phyloP scores from a whole-genome alignment of 352 stramenopile genomes.

The Discostella stelligera region DNA sequence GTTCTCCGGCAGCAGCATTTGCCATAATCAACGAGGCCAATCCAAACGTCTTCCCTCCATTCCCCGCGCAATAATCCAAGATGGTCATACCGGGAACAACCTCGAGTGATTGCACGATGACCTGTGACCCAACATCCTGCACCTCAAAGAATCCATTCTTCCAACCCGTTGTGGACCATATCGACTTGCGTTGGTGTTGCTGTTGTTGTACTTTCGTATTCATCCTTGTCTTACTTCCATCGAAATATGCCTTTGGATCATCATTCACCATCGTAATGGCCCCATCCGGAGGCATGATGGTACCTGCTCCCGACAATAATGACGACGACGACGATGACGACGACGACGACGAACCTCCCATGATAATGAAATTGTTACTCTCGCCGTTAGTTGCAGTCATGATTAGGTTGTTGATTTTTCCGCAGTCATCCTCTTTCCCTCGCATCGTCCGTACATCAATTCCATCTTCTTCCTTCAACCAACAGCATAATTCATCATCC shows the following conservation, averaged over 20 bases:
- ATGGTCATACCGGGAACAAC: conserved; percentile 27
- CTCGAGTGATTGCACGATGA: conserved; percentile 37
- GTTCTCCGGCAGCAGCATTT: not conserved
- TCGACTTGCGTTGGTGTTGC: conserved; percentile 33
- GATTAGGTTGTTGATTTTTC: conserved; percentile 1
- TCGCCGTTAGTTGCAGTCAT: not conserved
- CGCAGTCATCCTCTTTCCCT: not conserved
- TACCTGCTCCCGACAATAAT: not conserved
- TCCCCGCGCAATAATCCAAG: conserved; percentile 56
- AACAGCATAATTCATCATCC: conserved; percentile 43
- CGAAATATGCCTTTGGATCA: not conserved
- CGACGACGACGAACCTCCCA: conserved; percentile 2
- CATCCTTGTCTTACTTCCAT: not conserved
- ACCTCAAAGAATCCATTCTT: conserved; percentile 55
- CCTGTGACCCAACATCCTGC: conserved; percentile 59
- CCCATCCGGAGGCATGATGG: conserved; percentile 18
- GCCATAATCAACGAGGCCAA: conserved; percentile 33
- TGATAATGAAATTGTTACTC: conserved; percentile 12
- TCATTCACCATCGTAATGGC: conserved; percentile 10
- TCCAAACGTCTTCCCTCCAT: conserved; percentile 52
- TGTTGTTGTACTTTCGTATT: conserved; percentile 10
- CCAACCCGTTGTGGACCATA: conserved; percentile 60
- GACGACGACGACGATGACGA: not conserved
- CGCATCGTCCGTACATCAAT: conserved; percentile 15
- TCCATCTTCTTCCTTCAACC: conserved; percentile 40